phyloP scores from a whole-genome alignment of 371 early-diverging fungal species.

The Ordospora colligata region DNA sequence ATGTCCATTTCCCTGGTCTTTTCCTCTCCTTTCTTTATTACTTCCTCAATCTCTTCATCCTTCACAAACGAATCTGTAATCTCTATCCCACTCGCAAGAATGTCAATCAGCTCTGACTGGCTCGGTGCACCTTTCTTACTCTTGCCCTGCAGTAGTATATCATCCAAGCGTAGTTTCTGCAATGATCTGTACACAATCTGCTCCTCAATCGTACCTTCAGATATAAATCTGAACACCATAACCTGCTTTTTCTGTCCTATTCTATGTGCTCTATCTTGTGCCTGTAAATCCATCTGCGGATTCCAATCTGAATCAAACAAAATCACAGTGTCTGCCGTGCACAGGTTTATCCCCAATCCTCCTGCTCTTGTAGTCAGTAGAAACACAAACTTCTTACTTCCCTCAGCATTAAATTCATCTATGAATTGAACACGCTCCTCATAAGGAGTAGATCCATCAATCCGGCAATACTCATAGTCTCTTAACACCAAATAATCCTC shows the following conservation, averaged over 20 bases:
- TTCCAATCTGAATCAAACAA: constrained; percentile 99
- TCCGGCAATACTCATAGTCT: constrained; percentile 80
- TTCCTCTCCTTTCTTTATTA: constrained; percentile 73
- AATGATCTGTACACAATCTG: constrained; percentile 81
- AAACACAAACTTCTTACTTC: constrained; percentile 81
- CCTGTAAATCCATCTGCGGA: constrained; percentile 94
- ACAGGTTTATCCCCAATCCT: constrained; percentile 93
- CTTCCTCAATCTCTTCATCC: constrained; percentile 74
- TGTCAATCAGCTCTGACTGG: constrained; percentile 61
- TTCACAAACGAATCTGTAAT: constrained; percentile 71
- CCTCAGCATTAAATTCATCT: constrained; percentile 82
- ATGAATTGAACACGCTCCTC: constrained; percentile 81
- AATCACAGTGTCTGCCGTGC: constrained; percentile 96
- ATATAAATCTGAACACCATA: constrained; percentile 87
- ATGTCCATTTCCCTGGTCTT: constrained; percentile 75
- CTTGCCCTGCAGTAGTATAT: constrained; percentile 88
- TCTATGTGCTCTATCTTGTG: constrained; percentile 98
- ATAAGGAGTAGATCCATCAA: constrained; percentile 87
- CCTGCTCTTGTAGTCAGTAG: constrained; percentile 69
- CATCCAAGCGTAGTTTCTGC: constrained; percentile 87
- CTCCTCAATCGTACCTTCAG: constrained; percentile 72
- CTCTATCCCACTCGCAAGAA: constrained; percentile 68
- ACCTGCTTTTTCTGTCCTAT: constrained; percentile 99
- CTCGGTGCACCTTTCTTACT: constrained; percentile 62
- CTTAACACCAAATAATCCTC: constrained; percentile 87